phyloP scores from a whole-genome alignment of 352 stramenopile species.

The Pythium periplocum region DNA sequence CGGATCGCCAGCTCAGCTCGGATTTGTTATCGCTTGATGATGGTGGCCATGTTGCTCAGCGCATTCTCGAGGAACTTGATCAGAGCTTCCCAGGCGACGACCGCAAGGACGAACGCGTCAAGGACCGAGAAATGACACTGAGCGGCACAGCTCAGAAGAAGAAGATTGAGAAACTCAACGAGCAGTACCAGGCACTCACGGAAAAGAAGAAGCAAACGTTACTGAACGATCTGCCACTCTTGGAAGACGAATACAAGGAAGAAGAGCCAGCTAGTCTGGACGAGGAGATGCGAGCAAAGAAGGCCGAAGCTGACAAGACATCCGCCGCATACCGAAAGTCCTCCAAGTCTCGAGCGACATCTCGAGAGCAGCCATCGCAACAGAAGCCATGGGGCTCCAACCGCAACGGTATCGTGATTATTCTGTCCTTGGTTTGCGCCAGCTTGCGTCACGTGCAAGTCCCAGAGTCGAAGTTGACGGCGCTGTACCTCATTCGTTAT shows the following conservation, averaged over 20 bases:
- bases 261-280: neutral
- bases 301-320: neutral
- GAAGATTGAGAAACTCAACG: conserved; percentile 79
- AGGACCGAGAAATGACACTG: conserved; percentile 74
- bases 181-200: conserved; percentile 74
- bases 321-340: neutral
- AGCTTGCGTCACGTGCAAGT: conserved; percentile 81
- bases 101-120: conserved; percentile 17
- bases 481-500: conserved; percentile 89
- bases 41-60: conserved; percentile 59
- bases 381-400: conserved; percentile 28
- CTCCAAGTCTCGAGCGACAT: neutral
- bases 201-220: conserved; percentile 75
- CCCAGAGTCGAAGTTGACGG: conserved; percentile 85
- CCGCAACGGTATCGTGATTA: conserved; percentile 82
- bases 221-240: conserved; percentile 34
- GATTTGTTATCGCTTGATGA: conserved; percentile 38
- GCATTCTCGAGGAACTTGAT: conserved; percentile 62
- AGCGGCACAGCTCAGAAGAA: conserved; percentile 73
- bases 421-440: conserved; percentile 81
- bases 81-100: conserved; percentile 9
- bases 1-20: conserved; percentile 45
- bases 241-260: conserved; percentile 21
- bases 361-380: conserved; percentile 3
- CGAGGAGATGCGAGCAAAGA: neutral